phyloP scores from a whole-genome alignment of 768 basidiomycete species.

The Coprinopsis marcescibilis region DNA sequence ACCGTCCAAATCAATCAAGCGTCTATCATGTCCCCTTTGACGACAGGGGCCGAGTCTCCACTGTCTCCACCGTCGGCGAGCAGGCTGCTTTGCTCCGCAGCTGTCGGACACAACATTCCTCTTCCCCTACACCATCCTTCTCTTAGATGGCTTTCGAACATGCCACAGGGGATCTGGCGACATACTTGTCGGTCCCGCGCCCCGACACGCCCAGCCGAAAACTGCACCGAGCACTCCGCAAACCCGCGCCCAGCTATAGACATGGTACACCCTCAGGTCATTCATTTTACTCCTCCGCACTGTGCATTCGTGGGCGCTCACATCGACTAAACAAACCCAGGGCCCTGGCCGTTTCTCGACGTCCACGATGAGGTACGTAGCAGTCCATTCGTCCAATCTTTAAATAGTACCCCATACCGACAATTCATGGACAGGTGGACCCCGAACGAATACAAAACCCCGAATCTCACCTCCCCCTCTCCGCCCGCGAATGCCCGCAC shows the following conservation, averaged over 20 bases:
- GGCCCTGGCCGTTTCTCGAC: constrained; percentile 39
- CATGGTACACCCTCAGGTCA: constrained; percentile 10
- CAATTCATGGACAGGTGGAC: constrained; percentile 16
- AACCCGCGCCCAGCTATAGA: constrained; percentile 8
- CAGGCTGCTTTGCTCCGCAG: no score
- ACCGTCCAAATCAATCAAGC: no score
- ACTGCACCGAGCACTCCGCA: not conserved
- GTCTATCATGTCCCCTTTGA: no score
- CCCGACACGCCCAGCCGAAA: not conserved
- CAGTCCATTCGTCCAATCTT: not conserved
- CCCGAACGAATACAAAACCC: constrained; percentile 22
- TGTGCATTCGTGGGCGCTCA: not conserved
- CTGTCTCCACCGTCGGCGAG: no score
- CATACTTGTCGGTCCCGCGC: not conserved
- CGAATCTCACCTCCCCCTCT: constrained; percentile 17
- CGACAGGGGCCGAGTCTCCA: no score
- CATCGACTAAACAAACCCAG: not conserved
- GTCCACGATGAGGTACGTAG: constrained; percentile 26
- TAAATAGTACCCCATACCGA: not conserved
- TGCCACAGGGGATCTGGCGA: no score
- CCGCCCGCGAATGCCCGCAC: constrained; percentile 26
- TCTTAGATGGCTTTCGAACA: no score
- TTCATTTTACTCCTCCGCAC: not conserved
- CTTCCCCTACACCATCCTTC: no score
- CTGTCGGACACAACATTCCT: no score